Evolutionary conservation across 1,284 basidiomycete genomes (phyloP).

Genomic region (Leccinum variabile): DNA sequence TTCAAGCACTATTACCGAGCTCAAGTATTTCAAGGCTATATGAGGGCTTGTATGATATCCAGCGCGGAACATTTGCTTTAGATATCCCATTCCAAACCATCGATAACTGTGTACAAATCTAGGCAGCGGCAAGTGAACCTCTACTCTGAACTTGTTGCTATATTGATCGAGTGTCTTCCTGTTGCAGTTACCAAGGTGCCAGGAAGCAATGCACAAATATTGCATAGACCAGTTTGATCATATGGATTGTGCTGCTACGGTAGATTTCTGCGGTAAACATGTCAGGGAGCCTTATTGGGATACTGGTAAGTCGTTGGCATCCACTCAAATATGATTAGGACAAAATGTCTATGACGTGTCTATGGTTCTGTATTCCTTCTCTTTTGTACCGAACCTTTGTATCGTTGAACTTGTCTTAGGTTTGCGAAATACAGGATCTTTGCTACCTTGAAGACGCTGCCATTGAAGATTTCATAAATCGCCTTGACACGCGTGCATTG

Average conservation of each 20-base stretch:
- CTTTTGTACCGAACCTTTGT: not conserved
- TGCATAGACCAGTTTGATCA: constrained; percentile 60
- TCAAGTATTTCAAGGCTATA: constrained; percentile 45
- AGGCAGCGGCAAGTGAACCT: constrained; percentile 47
- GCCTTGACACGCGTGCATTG: constrained; percentile 49
- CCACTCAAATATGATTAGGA: constrained; percentile 35
- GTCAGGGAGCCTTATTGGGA: constrained; percentile 53
- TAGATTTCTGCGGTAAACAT: constrained; percentile 60
- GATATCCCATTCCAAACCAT: constrained; percentile 60
- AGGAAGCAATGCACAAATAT: constrained; percentile 43
- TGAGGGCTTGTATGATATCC: constrained; percentile 60
- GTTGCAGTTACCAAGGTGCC: constrained; percentile 54
- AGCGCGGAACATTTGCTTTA: constrained; percentile 56
- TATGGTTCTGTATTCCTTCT: constrained; percentile 42
- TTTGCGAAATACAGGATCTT: constrained; percentile 49
- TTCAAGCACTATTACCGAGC: constrained; percentile 22
- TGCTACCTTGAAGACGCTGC: constrained; percentile 56
- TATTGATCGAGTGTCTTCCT: not conserved
- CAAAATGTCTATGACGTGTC: constrained; percentile 73
- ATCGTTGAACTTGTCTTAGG: constrained; percentile 32
- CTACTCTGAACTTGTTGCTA: not conserved
- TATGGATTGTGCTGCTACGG: constrained; percentile 60
- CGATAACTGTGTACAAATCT: constrained; percentile 58
- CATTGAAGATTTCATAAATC: constrained; percentile 58
- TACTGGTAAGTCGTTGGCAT: constrained; percentile 41